Evolutionary conservation across 164 flowering plant genomes (phyloP), one percentile per base, ranked within the genome.

Genomic region (Amborella trichopoda): DNA sequence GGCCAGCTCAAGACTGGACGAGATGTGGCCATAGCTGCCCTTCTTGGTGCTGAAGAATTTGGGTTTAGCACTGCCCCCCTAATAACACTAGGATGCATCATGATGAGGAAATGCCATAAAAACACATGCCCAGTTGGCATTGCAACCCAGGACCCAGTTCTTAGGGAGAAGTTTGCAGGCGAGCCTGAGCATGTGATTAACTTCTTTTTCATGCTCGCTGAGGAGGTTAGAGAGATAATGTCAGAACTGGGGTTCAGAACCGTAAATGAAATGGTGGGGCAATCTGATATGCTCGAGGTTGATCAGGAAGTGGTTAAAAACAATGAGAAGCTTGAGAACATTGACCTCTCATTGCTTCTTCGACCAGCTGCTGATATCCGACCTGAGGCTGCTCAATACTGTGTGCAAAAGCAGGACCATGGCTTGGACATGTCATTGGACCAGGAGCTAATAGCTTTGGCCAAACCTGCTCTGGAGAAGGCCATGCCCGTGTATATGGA

Each of bases 11-110:
- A 93, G 75, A 93, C 97, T 16, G 99, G 99, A 53, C 68, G 94
- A 64, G 99, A 93, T 69, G 97, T 93, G 28, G 99, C 90, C 17
- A 71, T 88, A 54, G 99, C 97, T 20, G 89, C 95, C 26, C 95
- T 93, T 55, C 85, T 93, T 53, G 99, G 99, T 28, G 99, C 99
- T 5, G 99, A 93, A 61, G 99, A 93, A 42, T 93, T 93, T 65
- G 99, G 99, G 37, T 93, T 93, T 68, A 93, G 99, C 64, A 93
- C 99, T 16, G 99, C 99, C 21, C 99, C 99, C 16, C 83, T 93
- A 16, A 93, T 93, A 28, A 88, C 99, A 0, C 87, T 93, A 5
- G 99, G 99, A 13, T 93, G 99, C 73, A 88, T 93, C 53, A 93
- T 93, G 99, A 93, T 93, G 99, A 52, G 99, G 41, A 93, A 93